Base-by-base conservation (phyloP, 2,329 filamentous ascomycete genomes). In the Periconia sp. region DNA sequence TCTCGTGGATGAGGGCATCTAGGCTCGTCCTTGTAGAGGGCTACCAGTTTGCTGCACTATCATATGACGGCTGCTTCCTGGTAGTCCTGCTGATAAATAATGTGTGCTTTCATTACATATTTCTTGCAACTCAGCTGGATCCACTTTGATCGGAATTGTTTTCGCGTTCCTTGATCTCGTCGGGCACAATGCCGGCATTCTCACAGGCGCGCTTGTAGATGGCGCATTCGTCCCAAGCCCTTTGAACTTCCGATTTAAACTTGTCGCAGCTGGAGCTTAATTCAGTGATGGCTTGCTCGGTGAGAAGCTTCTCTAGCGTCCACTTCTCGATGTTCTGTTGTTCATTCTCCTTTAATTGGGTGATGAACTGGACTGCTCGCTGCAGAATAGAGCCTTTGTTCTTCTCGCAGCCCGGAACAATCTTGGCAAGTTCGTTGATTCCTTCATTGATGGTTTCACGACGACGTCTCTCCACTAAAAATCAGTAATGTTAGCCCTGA, bases 391-490 rank as follows among this genome's bases (percentile, higher is more conserved):
- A 95, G 0, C 94, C 94, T 77, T 99, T 99, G 80, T 99, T 97
- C 82, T 97, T 99, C 76, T 99, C 94, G 68, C 93, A 97, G 14
- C 92, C 92, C 0, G 94, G 94, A 0, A 99, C 94, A 61, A 99
- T 96, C 78, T 97, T 97, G 62, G 93, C 91, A 30, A 99, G 85
- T 75, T 97, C 94, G 69, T 97, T 97, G 65, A 99, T 99, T 47
- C 94, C 94, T 76, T 99, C 94, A 62, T 99, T 99, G 73, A 99
- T 99, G 0, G 94, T 97, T 76, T 99, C 94, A 59, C 94, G 90
- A 43, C 94, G 91, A 54, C 94, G 91, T 56, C 94, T 91, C 77
- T 99, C 94, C 57, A 99, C 94, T 97, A 27, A 15, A 18, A n/a
- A 15, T 23, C 19, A 48, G 46, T 14, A n/a, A 20, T 47, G 35